Percentiles rank a stretch among this genome's conserved stretches.
These are phyloP conservation scores for Globisporangium solare DNA, from an alignment of 352 stramenopile species.

Conservation along the genomic window DNA sequence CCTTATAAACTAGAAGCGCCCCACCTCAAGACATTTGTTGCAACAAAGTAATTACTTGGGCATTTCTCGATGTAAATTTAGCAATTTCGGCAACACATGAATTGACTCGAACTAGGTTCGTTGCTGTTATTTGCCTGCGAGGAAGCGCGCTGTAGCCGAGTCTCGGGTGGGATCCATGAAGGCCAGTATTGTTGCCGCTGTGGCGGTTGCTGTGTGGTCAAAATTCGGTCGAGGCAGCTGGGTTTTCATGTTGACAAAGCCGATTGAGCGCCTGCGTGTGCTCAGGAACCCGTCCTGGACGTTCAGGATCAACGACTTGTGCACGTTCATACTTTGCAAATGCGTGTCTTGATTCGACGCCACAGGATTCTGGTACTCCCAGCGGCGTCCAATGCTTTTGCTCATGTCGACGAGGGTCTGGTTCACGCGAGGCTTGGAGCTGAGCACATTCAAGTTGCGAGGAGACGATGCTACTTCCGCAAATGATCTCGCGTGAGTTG, in stretches of 20 bases:
- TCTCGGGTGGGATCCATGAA: conserved; percentile 5
- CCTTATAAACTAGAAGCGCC: too few species aligned
- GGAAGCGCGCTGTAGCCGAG: conserved; percentile 5
- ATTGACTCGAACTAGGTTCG: background rate
- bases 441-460: conserved; percentile 1
- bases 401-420: conserved; percentile 4
- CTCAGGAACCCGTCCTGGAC: background rate
- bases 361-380: background rate
- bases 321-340: background rate
- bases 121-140: background rate
- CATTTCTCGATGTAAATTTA: too few species aligned
- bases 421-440: background rate
- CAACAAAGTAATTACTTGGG: too few species aligned
- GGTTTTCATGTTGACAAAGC: conserved; percentile 1
- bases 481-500: background rate
- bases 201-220: background rate
- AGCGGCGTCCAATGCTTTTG: background rate
- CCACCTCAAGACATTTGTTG: too few species aligned
- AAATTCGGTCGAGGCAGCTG: background rate
- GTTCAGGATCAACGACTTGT: background rate
- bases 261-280: background rate
- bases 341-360: background rate
- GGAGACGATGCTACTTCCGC: background rate
- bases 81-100: too few species aligned
- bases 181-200: too few species aligned